Evolutionary conservation across 129 eudicot genomes (phyloP), one percentile per base, ranked within the genome.

Genomic region (Heracleum sosnowskyi): DNA sequence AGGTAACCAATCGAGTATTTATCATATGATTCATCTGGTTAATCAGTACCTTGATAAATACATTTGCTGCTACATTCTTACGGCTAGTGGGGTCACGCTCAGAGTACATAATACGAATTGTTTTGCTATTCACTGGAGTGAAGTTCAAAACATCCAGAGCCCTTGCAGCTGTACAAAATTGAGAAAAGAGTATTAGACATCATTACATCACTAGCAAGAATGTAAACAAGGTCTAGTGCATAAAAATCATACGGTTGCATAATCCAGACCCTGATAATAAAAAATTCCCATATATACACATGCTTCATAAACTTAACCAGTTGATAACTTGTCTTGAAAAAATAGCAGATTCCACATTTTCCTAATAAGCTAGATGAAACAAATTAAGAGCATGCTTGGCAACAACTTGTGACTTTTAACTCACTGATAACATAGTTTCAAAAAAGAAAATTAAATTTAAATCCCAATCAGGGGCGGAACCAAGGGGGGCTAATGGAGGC

Each of bases 21-120:
- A 60, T 60, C 12, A 26, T 57, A 57, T 26, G 68, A 60, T 4
- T 26, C 13, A n/a, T 60, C 68, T 60, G 31, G 64, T 57, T 5
- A n/a, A 60, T 10, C 16, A 26, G 39, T 86, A 91, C 97, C 93
- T 91, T 91, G 49, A 91, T 91, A 53, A 91, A 91, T 46, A 91
- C 89, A 78, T 91, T 91, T 72, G 90, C 93, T 3, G 93, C 79
- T 69, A 93, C 97, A 77, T 91, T 91, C 85, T 91, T 91, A 11
- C 94, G 88, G 44, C 83, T 55, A 80, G 87, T 91, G 45, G 97
- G 97, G 83, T 91, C 97, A 49, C 97, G 86, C 22, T 86, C 90
- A 73, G 97, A 91, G 77, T 60, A 89, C 86, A 92, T 89, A 76
- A 92, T 79, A 47, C 95, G 84, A 76, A 92, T 89, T 0, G 97